A percentile compares a stretch with the other conserved stretches of the same genome.
Evolutionary conservation across 148 eudicot species (phyloP).

Genomic region (Fagopyrum esculentum): DNA sequence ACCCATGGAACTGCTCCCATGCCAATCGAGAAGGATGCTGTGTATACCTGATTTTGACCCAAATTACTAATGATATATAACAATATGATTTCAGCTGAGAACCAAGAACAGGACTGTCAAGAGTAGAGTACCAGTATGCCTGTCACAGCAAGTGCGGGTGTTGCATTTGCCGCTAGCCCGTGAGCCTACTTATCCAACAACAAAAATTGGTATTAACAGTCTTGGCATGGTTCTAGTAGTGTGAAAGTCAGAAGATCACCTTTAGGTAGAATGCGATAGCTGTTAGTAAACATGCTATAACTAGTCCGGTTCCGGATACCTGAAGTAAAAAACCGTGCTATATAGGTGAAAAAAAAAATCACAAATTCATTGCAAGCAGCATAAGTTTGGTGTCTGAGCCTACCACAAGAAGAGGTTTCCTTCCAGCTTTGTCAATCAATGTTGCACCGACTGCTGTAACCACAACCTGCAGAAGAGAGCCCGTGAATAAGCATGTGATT

Average conservation of each 20-base stretch:
- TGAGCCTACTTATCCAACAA: conserved; percentile 30
- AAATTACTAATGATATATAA: background rate
- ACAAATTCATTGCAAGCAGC: too few species aligned
- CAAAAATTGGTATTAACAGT: background rate
- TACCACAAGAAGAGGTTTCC: conserved; percentile 90
- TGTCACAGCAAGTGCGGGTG: conserved; percentile 60
- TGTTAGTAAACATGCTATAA: conserved; percentile 54
- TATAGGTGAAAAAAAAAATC: too few species aligned
- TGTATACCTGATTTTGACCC: conserved; percentile 46
- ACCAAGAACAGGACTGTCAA: background rate
- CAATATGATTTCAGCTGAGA: background rate
- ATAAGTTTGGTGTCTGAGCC: background rate
- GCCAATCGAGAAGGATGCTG: conserved; percentile 72
- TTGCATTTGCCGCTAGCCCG: conserved; percentile 42
- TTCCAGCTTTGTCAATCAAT: conserved; percentile 72
- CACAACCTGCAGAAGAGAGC: conserved; percentile 34
- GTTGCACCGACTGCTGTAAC: conserved; percentile 56
- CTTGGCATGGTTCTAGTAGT: background rate
- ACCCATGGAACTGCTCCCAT: conserved; percentile 99
- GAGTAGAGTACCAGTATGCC: conserved; percentile 77
- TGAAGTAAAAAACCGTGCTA: conserved; percentile 13
- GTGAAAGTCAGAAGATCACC: conserved; percentile 28
- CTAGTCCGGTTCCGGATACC: conserved; percentile 78
- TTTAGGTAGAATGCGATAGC: conserved; percentile 68
- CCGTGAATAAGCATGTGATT: background rate